Base-by-base conservation (phyloP, 2,329 filamentous ascomycete genomes). In the Cercospora sesami region DNA sequence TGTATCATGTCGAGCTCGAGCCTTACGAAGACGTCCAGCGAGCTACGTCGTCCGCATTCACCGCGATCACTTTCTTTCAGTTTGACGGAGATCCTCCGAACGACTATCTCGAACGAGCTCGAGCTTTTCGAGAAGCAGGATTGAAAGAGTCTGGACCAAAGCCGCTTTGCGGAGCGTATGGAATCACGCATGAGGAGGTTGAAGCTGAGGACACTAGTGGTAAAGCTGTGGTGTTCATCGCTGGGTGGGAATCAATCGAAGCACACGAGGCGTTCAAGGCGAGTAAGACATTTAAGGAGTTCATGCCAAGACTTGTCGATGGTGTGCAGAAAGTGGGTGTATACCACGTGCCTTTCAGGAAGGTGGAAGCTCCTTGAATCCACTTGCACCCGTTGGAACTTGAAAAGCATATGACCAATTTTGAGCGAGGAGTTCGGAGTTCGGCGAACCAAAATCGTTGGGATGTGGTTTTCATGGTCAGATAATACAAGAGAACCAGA, bases 151-250 rank as follows among this genome's bases (percentile, higher is more conserved):
- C 64, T 48, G 23, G 51, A 2, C 53, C 51, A 12, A 51, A 42
- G 9, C 62, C 63, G 9, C 31, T 69, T 6, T 64, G 60, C 16
- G 53, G 48, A 9, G 67, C 67, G 33, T 61, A 51, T 14, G 69
- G 69, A 1, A 42, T 69, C 14, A 69, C 64, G 28, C 53, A 69
- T 12, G 69, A 69, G 57, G 67, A 71, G 30, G 48, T 67, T 16
- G 61, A 65, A 30, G 39, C 42, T 18, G 64, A 65, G n/a, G 67
- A 64, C 10, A 42, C 45, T 2, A 67, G 58, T 30, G 64, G 64
- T 4, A 69, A 65, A 14, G 69, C 67, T 7, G 64, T 55, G 8
- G 64, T 71, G 16, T 55, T 67, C 6, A 33, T 67, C 10, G 64
- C 61, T 2, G 69, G 65, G 16, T 71, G 69, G 69, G 55, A 67